Evolutionary conservation across 176 grass and related monocot genomes (phyloP), one percentile per base, ranked within the genome.

Genomic region (Triticum dicoccoides): DNA sequence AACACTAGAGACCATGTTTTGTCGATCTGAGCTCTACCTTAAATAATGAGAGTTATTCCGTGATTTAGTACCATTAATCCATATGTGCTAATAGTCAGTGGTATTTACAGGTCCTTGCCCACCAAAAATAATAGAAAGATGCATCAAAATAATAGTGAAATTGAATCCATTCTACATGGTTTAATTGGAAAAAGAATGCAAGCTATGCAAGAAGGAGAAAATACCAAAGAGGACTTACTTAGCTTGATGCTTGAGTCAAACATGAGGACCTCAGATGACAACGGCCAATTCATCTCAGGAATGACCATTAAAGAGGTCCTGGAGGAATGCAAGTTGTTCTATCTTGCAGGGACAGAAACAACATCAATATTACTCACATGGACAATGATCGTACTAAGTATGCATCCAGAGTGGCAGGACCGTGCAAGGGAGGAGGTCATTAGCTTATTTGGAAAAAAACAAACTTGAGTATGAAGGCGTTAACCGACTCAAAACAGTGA

Each of bases 171-270:
- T 75, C 6, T 75, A 75, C 42, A 29, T 14, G 42, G 42, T 49
- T 24, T 75, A 49, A 29, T 75, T 29, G 23, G 13, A 29, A 75
- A 75, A 9, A 75, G 72, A 49, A 75, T 13, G n/a, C 72, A 75
- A 75, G 72, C 72, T 17, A 49, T 75, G 23, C 72, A 75, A 75
- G 71, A 47, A 74, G 72, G 72, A 49, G 72, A 49, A 75, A 27
- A 29, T 17, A 29, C 23, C 41, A 15, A 75, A 75, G 23, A 75
- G 29, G 42, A 75, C 72, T 2, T 75, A 17, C 72, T 75, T 12
- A 7, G 42, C 41, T 29, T 75, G 72, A 15, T 75, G 72, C 72
- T 75, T 49, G 72, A 75, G 72, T 75, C 72, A 17, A 8, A 75
- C 72, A 75, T 75, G 72, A 75, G 23, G 7, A 49, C 13, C 9